phyloP scores from a whole-genome alignment of 2,329 filamentous ascomycete genomes.

The Talaromyces amestolkiae region DNA sequence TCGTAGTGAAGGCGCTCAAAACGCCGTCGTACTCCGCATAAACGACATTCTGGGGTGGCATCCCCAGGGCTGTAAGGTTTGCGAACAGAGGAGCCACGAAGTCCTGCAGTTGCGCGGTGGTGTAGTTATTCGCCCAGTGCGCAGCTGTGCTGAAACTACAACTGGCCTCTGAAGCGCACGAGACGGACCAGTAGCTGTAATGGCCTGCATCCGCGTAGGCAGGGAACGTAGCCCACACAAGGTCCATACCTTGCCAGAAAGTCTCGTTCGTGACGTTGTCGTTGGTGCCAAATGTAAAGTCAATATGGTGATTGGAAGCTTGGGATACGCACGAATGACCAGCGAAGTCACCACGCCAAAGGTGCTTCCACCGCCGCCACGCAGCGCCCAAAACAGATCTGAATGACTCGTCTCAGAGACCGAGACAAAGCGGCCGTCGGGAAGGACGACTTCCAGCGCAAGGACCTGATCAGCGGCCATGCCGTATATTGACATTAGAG shows the following conservation, averaged over 20 bases:
- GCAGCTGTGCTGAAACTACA: constrained; percentile 5
- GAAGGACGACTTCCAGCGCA: constrained; percentile 57
- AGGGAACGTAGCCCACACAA: constrained; percentile 7
- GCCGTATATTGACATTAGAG: constrained; percentile 31
- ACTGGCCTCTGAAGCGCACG: constrained; percentile 7
- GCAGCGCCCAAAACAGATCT: constrained; percentile 52
- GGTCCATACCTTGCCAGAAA: constrained; percentile 5
- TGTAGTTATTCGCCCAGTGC: constrained; percentile 11
- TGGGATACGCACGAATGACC: constrained; percentile 53
- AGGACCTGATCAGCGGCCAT: constrained; percentile 60
- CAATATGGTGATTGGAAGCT: constrained; percentile 23
- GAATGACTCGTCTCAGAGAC: constrained; percentile 20
- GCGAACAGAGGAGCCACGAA: constrained; percentile 8
- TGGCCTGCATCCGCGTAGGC: constrained; percentile 8
- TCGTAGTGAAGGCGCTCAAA: constrained; percentile 8
- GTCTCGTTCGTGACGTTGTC: constrained; percentile 2
- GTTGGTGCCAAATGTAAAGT: constrained; percentile 3
- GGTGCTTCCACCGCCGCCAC: constrained; percentile 51
- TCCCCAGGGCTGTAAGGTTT: constrained; percentile 5
- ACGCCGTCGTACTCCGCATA: constrained; percentile 5
- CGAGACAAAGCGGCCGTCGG: constrained; percentile 22
- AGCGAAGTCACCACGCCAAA: constrained; percentile 55
- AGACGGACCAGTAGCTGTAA: constrained; percentile 10
- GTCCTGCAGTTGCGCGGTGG: neutral
- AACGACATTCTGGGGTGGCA: constrained; percentile 7